Evolutionary conservation across 2,329 filamentous ascomycete genomes (phyloP), one percentile per base, ranked within the genome.

Genomic region (Raffaelea arxii): DNA sequence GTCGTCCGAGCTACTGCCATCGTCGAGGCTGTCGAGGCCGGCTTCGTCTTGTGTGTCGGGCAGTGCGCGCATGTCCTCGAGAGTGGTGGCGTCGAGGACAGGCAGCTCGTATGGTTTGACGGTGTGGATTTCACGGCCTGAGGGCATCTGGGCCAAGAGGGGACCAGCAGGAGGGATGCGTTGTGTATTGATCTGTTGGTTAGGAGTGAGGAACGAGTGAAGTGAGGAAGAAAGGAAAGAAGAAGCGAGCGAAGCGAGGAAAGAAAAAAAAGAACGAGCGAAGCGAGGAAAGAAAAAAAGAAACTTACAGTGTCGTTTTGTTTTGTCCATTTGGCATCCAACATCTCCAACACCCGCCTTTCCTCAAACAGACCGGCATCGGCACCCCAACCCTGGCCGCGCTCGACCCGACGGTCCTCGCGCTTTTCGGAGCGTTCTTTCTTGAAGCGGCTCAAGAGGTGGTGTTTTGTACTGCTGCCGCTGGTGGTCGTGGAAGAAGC

Each of bases 341-440:
- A 68, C 80, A 92, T 87, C 56, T 92, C 86, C 44, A 96, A 72
- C 3, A 97, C 84, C 46, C 89, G 75, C 2, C 75, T 80, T 65
- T 98, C 92, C 62, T 97, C 92, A 18, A 87, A 66, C 56, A 78
- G 82, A 1, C 92, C 91, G 0, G 83, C 91, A 64, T 96, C 90
- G 40, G 82, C 71, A 0, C 90, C 90, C 86, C 87, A 92, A 24
- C 69, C 70, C 2, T 70, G 67, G 40, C 79, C 84, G 59, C 79
- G 88, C 55, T 91, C 86, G 23, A 94, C 74, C 54, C 79, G 83
- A 40, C 77, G 78, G 57, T 94, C 88, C 58, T 95, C 89, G 27
- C 82, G 75, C 60, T 80, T 82, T 63, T 92, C 89, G 22, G 73
- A 74, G 70, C 84, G 84, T 30, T 80, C 86, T 54, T 83, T 86